Evolutionary conservation across 192 early-diverging fungal species (phyloP).

Genomic region (Chytriomyces confervae): DNA sequence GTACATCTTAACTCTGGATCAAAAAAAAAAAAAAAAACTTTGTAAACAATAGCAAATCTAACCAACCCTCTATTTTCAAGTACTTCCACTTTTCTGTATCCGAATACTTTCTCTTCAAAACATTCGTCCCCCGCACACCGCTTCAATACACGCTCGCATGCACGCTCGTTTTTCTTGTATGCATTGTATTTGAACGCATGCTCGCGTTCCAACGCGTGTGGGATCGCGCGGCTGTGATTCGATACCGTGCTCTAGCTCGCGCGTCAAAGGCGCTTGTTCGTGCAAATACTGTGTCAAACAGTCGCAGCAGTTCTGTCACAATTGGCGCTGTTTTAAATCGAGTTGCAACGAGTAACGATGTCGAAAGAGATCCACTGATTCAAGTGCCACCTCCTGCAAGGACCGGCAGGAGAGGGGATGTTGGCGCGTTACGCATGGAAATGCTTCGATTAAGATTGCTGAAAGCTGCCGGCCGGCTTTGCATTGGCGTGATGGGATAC

Average conservation of each 20-base stretch:
- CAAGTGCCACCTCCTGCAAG: background rate
- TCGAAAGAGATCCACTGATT: background rate
- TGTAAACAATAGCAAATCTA: constrained; percentile 36
- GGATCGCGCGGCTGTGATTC: constrained; percentile 6
- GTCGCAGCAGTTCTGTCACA: background rate
- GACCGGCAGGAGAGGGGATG: background rate
- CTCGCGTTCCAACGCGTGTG: constrained; percentile 31
- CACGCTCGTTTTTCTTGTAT: constrained; percentile 52
- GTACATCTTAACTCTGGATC: background rate
- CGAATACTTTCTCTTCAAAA: constrained; percentile 57
- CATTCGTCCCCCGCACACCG: constrained; percentile 50
- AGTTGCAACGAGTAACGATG: background rate
- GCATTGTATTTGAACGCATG: constrained; percentile 44
- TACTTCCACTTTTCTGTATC: constrained; percentile 52
- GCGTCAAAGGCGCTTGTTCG: too few species aligned
- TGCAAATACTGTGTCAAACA: background rate
- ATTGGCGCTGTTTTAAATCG: background rate
- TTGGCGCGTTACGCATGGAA: background rate
- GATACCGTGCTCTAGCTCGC: background rate
- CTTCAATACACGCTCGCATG: constrained; percentile 51
- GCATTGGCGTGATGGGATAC: constrained; percentile 55
- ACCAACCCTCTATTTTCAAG: background rate
- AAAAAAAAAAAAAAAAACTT: background rate
- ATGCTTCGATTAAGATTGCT: constrained; percentile 10
- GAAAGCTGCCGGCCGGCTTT: constrained; percentile 27